Evolutionary conservation across 108 stramenopile genomes (phyloP).

Genomic region (Skeletonema menzelii): DNA sequence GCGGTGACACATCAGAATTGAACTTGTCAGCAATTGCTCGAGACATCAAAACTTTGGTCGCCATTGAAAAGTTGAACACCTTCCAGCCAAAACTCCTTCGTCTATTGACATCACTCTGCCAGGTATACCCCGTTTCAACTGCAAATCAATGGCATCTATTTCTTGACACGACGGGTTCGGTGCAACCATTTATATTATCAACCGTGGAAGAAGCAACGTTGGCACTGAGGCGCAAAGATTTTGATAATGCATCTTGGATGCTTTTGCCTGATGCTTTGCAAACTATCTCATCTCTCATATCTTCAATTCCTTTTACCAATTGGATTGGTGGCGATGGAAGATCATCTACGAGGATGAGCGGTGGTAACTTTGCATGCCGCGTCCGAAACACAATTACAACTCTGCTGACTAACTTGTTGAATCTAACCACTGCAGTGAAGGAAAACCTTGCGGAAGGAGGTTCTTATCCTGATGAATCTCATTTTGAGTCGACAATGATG

Average conservation of each 20-base stretch:
- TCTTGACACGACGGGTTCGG: slow-evolving; percentile 36
- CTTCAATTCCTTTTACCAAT: slow-evolving; percentile 36
- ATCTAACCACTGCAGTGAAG: slow-evolving; percentile 26
- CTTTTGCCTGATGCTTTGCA: slow-evolving; percentile 23
- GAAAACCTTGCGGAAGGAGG: slow-evolving; percentile 3
- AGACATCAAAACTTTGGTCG: slow-evolving; percentile 28
- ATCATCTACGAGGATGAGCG: slow-evolving; percentile 15
- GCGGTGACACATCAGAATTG: slow-evolving; percentile 18
- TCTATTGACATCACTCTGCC: slow-evolving; percentile 24
- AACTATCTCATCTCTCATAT: slow-evolving; percentile 21
- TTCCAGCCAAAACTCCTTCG: slow-evolving; percentile 19
- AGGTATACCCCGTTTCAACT: slow-evolving; percentile 28
- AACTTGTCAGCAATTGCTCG: slow-evolving; percentile 27
- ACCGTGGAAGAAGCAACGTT: slow-evolving; percentile 31
- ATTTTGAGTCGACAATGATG: slow-evolving; percentile 24
- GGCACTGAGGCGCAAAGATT: neutral
- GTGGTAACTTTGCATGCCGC: slow-evolving; percentile 38
- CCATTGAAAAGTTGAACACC: slow-evolving; percentile 7
- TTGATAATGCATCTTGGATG: slow-evolving; percentile 11
- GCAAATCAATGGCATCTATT: slow-evolving; percentile 50
- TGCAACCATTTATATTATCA: slow-evolving; percentile 9
- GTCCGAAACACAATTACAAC: slow-evolving; percentile 26
- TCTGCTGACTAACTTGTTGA: slow-evolving; percentile 10
- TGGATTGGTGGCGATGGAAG: slow-evolving; percentile 42
- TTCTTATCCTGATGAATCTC: neutral